Base-by-base conservation (phyloP, 2,329 filamentous ascomycete genomes). In the Fusarium subglutinans region DNA sequence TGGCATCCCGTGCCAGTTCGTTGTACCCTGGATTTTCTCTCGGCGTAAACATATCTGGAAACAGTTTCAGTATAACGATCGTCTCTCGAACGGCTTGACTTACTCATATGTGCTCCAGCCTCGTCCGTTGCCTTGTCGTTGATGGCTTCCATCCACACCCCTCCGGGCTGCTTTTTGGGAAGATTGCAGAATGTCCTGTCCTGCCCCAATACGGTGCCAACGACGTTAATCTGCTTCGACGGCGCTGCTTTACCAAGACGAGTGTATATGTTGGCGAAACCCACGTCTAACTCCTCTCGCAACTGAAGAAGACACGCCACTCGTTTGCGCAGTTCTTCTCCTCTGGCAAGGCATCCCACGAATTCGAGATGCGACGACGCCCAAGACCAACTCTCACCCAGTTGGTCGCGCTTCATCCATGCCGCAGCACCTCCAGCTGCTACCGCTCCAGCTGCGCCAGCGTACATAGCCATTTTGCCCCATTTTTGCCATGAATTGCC, bases 341-440 rank as follows among this genome's bases (percentile, higher is more conserved):
- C 91, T n/a, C 94, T 91, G 54, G 93, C 93, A 13, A 99, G 88
- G 78, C 94, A 97, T 5, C 95, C 94, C 3, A 98, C 94, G 78
- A 98, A 99, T 81, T 96, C 94, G 33, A 99, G 90, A 82, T 99
- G 96, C 41, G 94, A 96, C 22, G 92, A 90, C 20, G 94, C 94
- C 95, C 95, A 98, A 15, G 86, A 86, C 85, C 92, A 92, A 13
- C 95, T 93, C 68, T 92, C 88, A 6, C 88, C 90, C 70, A 98
- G 90, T 72, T 94, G 91, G 38, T 97, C 93, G 62, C 94, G 90
- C 77, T 96, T 95, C 77, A 93, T 87, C 85, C 97, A 98, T 17
- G 96, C 93, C 13, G 95, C 95, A 2, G 94, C 94, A 2, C 93
- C 93, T 13, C 94, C 94, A 0, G 93, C 95, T 3, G 92, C 93